phyloP scores from a whole-genome alignment of 495 filamentous ascomycete species.

The Astrothelium macrocarpum region DNA sequence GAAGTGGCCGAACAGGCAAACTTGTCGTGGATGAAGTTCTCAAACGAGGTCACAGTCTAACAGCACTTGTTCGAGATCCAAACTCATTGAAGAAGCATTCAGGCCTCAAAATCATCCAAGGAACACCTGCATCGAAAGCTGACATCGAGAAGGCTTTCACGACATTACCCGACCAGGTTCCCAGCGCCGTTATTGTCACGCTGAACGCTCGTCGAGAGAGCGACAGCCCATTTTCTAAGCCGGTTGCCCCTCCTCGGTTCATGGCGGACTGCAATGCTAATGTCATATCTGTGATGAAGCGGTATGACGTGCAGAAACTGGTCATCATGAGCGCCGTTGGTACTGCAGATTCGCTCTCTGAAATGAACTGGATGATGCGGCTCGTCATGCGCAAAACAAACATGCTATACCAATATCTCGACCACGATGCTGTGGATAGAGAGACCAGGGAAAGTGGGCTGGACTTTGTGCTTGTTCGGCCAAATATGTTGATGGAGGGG shows the following conservation, averaged over 20 bases:
- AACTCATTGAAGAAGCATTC: background rate
- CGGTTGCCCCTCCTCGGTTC: constrained; percentile 20
- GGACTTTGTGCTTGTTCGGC: constrained; percentile 31
- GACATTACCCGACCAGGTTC: constrained; percentile 7
- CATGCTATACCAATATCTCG: constrained; percentile 27
- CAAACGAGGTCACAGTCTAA: constrained; percentile 34
- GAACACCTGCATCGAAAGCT: constrained; percentile 31
- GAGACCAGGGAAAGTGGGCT: constrained; percentile 23
- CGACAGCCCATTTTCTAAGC: constrained; percentile 24
- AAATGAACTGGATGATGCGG: constrained; percentile 30
- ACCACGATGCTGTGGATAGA: constrained; percentile 32
- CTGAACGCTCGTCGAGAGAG: constrained; percentile 26
- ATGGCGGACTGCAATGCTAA: constrained; percentile 28
- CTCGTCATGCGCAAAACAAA: constrained; percentile 28
- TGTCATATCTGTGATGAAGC: constrained; percentile 31
- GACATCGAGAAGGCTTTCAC: constrained; percentile 33
- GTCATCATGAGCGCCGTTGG: constrained; percentile 36
- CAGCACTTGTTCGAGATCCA: constrained; percentile 34
- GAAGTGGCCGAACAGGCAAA: constrained; percentile 36
- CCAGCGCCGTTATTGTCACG: constrained; percentile 33
- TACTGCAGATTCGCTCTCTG: constrained; percentile 27
- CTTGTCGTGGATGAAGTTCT: constrained; percentile 35
- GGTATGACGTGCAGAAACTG: constrained; percentile 29
- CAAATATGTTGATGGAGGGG: constrained; percentile 30
- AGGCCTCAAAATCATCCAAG: constrained; percentile 29